These are phyloP conservation scores for Coleophoma cylindrospora DNA, from an alignment of 2,329 filamentous ascomycete genomes.

Conservation along the genomic window DNA sequence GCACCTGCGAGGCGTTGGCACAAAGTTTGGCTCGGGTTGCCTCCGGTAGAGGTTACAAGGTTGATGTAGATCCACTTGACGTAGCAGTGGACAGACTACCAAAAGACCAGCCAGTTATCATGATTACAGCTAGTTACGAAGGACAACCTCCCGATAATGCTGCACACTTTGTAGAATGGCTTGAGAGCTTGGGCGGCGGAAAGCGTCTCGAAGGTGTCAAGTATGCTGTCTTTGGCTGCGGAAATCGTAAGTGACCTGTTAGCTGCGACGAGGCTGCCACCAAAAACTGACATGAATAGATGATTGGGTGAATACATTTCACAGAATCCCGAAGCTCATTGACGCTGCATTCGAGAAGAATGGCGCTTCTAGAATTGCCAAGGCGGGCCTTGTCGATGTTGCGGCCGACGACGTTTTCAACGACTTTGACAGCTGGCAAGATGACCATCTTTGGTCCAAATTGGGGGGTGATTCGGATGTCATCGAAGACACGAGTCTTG, in stretches of 20 bases:
- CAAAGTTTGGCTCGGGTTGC: slow-evolving; percentile 57
- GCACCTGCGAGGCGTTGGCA: slow-evolving; percentile 67
- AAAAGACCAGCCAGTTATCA: slow-evolving; percentile 53
- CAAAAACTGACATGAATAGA: slow-evolving; percentile 8
- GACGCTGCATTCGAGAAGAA: slow-evolving; percentile 46
- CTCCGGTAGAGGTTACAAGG: slow-evolving; percentile 50
- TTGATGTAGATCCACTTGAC: slow-evolving; percentile 52
- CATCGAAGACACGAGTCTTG: slow-evolving; percentile 10
- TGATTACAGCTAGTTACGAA: slow-evolving; percentile 69
- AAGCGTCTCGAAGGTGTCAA: slow-evolving; percentile 47
- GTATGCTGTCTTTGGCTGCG: slow-evolving; percentile 68
- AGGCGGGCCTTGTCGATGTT: slow-evolving; percentile 54
- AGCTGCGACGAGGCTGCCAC: slow-evolving; percentile 31
- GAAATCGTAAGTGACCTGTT: slow-evolving; percentile 32
- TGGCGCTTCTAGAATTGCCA: slow-evolving; percentile 42
- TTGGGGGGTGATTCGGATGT: slow-evolving; percentile 11
- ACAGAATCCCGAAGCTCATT: slow-evolving; percentile 58
- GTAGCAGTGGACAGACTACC: slow-evolving; percentile 54
- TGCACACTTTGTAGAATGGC: slow-evolving; percentile 62
- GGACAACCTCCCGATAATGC: slow-evolving; percentile 70
- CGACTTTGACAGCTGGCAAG: slow-evolving; percentile 65
- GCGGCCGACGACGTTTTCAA: slow-evolving; percentile 61
- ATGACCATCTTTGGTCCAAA: slow-evolving; percentile 45
- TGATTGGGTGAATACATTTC: slow-evolving; percentile 59
- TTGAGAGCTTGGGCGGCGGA: slow-evolving; percentile 43